Evolutionary conservation across 2,329 filamentous ascomycete genomes (phyloP).

Genomic region (Helminthosporium solani): DNA sequence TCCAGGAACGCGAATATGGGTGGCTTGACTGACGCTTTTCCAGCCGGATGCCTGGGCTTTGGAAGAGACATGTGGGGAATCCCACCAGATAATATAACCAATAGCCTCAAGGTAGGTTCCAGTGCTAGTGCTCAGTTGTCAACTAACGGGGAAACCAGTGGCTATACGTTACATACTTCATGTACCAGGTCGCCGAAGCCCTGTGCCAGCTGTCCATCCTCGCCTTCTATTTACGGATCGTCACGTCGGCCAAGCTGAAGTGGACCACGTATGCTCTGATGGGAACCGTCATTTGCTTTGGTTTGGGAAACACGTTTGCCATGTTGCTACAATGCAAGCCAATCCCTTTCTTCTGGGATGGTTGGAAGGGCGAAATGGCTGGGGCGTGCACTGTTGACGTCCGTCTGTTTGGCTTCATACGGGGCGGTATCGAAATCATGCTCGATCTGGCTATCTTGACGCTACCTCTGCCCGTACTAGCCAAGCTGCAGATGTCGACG

Average conservation of each 20-base stretch:
- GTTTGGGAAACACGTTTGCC: constrained; percentile 24
- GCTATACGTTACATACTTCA: constrained; percentile 33
- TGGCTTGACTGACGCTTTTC: not conserved
- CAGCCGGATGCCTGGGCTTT: constrained; percentile 26
- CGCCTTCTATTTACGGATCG: constrained; percentile 36
- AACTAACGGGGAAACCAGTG: constrained; percentile 6
- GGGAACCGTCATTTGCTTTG: constrained; percentile 23
- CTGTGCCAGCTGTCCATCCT: constrained; percentile 35
- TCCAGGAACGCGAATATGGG: not conserved
- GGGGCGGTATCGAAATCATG: constrained; percentile 31
- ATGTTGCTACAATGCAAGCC: constrained; percentile 44
- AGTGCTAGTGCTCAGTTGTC: not conserved
- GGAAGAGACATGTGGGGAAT: constrained; percentile 36
- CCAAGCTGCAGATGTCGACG: constrained; percentile 23
- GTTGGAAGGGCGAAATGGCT: constrained; percentile 40
- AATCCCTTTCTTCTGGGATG: constrained; percentile 43
- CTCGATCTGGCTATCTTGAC: constrained; percentile 28
- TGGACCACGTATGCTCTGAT: constrained; percentile 22
- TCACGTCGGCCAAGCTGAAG: constrained; percentile 20
- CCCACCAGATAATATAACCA: constrained; percentile 26
- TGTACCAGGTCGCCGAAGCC: constrained; percentile 30
- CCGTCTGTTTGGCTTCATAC: constrained; percentile 40
- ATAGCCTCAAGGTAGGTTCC: constrained; percentile 17
- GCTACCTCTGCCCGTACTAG: constrained; percentile 24
- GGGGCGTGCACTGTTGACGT: constrained; percentile 41